A percentile compares a stretch with the other conserved stretches of the same genome.
Evolutionary conservation across 2,329 filamentous ascomycete species (phyloP).

Genomic region (Delphinella strobiligena): DNA sequence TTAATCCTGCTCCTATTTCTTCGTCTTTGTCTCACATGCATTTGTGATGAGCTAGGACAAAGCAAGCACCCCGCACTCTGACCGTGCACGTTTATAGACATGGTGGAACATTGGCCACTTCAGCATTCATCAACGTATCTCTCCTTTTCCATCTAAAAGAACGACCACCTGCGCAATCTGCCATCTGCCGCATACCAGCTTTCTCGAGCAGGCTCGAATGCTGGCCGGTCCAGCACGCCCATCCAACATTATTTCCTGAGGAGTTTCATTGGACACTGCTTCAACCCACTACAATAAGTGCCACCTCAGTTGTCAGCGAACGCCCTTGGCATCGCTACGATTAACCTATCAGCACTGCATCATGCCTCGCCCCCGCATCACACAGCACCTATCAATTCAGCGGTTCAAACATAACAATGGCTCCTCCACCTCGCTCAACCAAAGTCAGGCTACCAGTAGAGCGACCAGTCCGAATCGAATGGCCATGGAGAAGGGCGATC

Average conservation of each 20-base stretch:
- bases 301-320: too few relatives aligned
- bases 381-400: slow-evolving; percentile 20
- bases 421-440: slow-evolving; percentile 7
- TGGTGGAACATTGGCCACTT: too few relatives aligned
- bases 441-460: slow-evolving; percentile 11
- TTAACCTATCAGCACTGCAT: neutral
- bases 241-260: neutral
- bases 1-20: too few relatives aligned
- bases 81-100: too few relatives aligned
- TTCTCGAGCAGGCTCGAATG: neutral
- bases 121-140: neutral
- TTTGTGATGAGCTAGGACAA: too few relatives aligned
- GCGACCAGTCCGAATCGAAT: slow-evolving; percentile 12
- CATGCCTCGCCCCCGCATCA: slow-evolving; percentile 17
- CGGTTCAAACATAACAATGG: slow-evolving; percentile 16
- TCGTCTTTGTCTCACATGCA: too few relatives aligned
- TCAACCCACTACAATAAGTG: too few relatives aligned
- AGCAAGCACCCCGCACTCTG: too few relatives aligned
- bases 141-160: neutral
- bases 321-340: neutral
- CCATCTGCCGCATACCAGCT: neutral
- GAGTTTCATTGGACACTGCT: too few relatives aligned
- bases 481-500: slow-evolving; percentile 16
- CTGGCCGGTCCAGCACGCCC: neutral
- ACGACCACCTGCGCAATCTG: neutral